Evolutionary conservation across 345 rosid genomes (phyloP).

Genomic region (thale cress (Arabidopsis thaliana)): TAIR10.1 NC_003070.9:22290001-22290500

Average conservation of each 20-base stretch:
- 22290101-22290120: constrained; percentile 78
- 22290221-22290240: constrained; percentile 23
- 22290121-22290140: constrained; percentile 87
- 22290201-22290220: constrained; percentile 24
- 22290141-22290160: constrained; percentile 96
- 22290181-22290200: constrained; percentile 59
- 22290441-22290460: too few species aligned
- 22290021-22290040: not conserved
- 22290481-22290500: too few species aligned
- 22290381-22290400: too few species aligned
- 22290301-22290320: not conserved
- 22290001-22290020: not conserved
- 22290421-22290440: too few species aligned
- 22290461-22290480: too few species aligned
- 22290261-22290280: constrained; percentile 14
- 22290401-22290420: too few species aligned
- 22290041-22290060: not conserved
- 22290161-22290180: constrained; percentile 95
- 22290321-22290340: constrained; percentile 23
- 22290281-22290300: constrained; percentile 5
- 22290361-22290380: not conserved
- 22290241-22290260: constrained; percentile 3
- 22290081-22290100: constrained; percentile 52
- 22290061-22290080: constrained; percentile 46
- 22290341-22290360: not conserved